These are phyloP conservation scores for Rubroboletus pulcherrimus DNA, from an alignment of 768 basidiomycete species.

Conservation along the genomic window DNA sequence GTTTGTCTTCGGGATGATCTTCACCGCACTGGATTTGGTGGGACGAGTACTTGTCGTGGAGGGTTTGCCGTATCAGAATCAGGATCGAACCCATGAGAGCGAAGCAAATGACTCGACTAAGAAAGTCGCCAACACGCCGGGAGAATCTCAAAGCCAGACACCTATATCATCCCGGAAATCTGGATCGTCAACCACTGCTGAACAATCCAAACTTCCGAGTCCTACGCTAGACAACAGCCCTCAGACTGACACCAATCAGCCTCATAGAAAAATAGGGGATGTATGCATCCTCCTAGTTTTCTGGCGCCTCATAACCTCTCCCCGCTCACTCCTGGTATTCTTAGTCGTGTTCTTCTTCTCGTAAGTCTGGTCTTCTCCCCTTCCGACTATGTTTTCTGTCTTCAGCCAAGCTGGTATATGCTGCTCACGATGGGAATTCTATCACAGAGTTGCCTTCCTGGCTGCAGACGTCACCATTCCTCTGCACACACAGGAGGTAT, in stretches of 20 bases:
- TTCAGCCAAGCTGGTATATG: neutral
- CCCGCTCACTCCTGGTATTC: neutral
- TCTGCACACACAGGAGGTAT: neutral
- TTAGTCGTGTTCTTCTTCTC: neutral
- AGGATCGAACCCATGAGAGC: neutral
- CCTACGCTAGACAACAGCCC: neutral
- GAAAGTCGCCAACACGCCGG: neutral
- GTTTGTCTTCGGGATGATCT: neutral
- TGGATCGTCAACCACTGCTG: neutral
- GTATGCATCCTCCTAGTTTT: neutral
- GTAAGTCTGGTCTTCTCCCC: neutral
- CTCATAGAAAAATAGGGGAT: neutral
- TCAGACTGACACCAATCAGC: neutral
- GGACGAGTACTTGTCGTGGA: neutral
- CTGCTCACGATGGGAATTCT: neutral
- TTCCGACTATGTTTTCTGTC: neutral
- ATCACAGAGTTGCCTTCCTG: neutral
- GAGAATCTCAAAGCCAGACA: neutral
- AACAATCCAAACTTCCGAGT: neutral
- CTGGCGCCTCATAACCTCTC: neutral
- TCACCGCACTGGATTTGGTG: neutral
- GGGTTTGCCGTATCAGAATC: neutral
- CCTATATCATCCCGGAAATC: neutral
- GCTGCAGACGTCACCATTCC: neutral
- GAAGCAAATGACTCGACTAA: neutral